Conservation (phyloP, 176 grass and related monocot species). For the Zoysia japonica region DNA sequence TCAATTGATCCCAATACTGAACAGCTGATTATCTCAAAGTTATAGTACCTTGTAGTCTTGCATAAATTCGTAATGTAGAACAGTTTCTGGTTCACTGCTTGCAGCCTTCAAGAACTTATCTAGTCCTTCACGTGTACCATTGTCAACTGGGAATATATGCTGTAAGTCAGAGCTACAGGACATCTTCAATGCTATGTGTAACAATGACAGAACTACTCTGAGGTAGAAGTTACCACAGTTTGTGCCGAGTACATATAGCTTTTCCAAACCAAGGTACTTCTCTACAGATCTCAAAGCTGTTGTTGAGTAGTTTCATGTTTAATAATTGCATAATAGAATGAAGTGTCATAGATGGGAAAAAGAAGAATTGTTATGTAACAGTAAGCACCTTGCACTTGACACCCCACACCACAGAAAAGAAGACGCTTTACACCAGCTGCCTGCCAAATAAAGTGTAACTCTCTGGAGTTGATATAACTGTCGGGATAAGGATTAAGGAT, state of each 20-base stretch:
- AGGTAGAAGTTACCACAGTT: slow-evolving; percentile 77
- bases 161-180: slow-evolving; percentile 28
- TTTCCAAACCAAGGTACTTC: slow-evolving; percentile 94
- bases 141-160: slow-evolving; percentile 67
- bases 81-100: slow-evolving; percentile 89
- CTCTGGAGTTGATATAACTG: slow-evolving; percentile 13
- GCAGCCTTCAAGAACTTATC: slow-evolving; percentile 91
- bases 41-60: slow-evolving; percentile 89
- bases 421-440: slow-evolving; percentile 96
- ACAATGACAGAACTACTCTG: neutral
- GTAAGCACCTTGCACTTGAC: slow-evolving; percentile 90
- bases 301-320: slow-evolving; percentile 45
- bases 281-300: slow-evolving; percentile 93
- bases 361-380: slow-evolving; percentile 2
- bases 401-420: slow-evolving; percentile 95
- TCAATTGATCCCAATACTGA: neutral
- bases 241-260: slow-evolving; percentile 97
- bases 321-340: slow-evolving; percentile 47
- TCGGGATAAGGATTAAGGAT: neutral
- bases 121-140: slow-evolving; percentile 86
- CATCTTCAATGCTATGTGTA: neutral
- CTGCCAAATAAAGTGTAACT: slow-evolving; percentile 49
- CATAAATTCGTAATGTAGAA: slow-evolving; percentile 98
- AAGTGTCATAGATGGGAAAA: slow-evolving; percentile 16
- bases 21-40: neutral